Base-by-base conservation (phyloP, 495 filamentous ascomycete genomes). In the Tuber aestivum region DNA sequence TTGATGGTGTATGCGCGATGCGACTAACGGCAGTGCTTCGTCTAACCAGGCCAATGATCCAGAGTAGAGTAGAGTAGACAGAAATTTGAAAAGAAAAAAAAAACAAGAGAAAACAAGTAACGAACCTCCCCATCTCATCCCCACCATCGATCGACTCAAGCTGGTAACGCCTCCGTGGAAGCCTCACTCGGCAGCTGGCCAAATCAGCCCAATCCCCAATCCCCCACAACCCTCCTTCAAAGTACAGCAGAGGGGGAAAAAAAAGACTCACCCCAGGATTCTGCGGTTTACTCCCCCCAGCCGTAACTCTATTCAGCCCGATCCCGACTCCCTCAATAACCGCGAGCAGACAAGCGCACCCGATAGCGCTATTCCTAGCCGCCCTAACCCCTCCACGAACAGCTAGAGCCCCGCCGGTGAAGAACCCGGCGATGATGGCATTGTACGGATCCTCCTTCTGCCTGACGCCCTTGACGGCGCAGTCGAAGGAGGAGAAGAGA, bases 401-500 rank as follows among this genome's bases (percentile, higher is more conserved):
- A 37, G 95, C 95, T 32, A 99, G 87, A 21, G 95, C 86, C 78
- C 95, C 96, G 82, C 95, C 95, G 32, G 95, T 99, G 84, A 97
- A 94, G 88, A 97, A 97, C 76, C 95, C 95, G 44, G 95, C 95
- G 77, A 96, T 92, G 77, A 94, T 97, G 77, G 93, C 93, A 86
- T 97, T 97, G 86, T 92, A 97, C 44, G 95, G 94, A 83, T 98
- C 95, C 84, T 99, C 95, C 90, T 97, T 98, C 86, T 95, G 92
- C 77, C 95, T 87, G 50, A 97, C 86, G 69, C 95, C 95, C 87
- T 97, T 97, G 38, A 99, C 92, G n/a, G 94, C 93, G 86, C 95
- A 99, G 85, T 99, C 95, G 83, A 92, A 97, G 56, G 92, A 95
- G 76, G 89, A 92, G 86, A 99, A 98, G 65, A 98, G 83, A 78